These are phyloP conservation scores for Gentiana dahurica DNA, from an alignment of 257 asterid species.

Conservation along the genomic window DNA sequence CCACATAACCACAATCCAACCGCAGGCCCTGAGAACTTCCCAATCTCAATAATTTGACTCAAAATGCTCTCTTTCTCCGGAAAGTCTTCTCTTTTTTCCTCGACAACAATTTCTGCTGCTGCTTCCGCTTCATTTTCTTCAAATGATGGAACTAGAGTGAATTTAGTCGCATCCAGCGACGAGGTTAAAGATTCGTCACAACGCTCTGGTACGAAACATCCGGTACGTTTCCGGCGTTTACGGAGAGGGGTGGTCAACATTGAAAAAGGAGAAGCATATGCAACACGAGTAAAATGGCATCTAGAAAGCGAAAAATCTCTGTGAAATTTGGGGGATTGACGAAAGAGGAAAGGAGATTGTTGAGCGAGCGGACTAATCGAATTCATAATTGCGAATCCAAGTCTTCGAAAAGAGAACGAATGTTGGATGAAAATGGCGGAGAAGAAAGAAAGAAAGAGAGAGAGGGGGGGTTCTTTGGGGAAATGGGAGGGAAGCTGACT, in stretches of 20 bases:
- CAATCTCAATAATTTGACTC: slow-evolving; percentile 71
- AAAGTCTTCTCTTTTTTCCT: slow-evolving; percentile 26
- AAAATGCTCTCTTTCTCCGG: slow-evolving; percentile 48
- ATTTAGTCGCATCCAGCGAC: slow-evolving; percentile 6
- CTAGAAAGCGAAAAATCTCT: slow-evolving; percentile 1
- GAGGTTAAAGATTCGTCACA: slow-evolving; percentile 5
- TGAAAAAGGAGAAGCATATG: background rate
- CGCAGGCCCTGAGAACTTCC: slow-evolving; percentile 95
- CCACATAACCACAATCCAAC: slow-evolving; percentile 91
- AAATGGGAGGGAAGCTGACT: no score
- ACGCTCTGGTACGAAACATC: slow-evolving; percentile 36
- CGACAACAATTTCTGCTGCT: slow-evolving; percentile 17
- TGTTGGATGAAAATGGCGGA: no score
- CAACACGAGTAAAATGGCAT: background rate
- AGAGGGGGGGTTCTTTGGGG: no score
- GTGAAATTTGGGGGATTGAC: background rate
- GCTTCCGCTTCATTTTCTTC: slow-evolving; percentile 24
- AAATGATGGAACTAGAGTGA: slow-evolving; percentile 14
- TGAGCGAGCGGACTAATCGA: background rate
- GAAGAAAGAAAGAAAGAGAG: no score
- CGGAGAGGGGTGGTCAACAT: background rate
- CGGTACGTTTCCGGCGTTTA: slow-evolving; percentile 1
- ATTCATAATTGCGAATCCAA: no score
- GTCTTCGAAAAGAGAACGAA: no score
- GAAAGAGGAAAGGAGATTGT: slow-evolving; percentile 5